Evolutionary conservation across 2,329 filamentous ascomycete genomes (phyloP).

Genomic region (Xylaria sp.): DNA sequence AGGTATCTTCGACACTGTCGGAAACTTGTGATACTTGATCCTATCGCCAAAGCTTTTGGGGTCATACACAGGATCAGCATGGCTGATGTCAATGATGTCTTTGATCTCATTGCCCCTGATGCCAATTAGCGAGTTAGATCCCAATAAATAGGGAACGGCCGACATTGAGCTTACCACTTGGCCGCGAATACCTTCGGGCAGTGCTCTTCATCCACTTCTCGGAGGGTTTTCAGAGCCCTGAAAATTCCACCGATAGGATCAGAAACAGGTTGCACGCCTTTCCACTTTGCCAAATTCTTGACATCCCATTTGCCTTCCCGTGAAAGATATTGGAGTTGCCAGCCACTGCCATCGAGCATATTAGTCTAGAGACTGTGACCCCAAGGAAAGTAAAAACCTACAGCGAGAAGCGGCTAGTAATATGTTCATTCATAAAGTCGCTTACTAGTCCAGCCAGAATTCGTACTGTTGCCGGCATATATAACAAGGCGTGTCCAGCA

Average conservation of each 20-base stretch:
- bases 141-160: neutral
- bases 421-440: constrained; percentile 78
- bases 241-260: constrained; percentile 82
- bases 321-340: constrained; percentile 90
- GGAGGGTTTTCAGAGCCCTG: constrained; percentile 90
- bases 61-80: constrained; percentile 91
- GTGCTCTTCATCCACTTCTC: constrained; percentile 87
- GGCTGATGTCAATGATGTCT: constrained; percentile 88
- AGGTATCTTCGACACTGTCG: constrained; percentile 91
- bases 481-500: constrained; percentile 83
- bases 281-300: constrained; percentile 94
- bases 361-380: constrained; percentile 10
- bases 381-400: constrained; percentile 34
- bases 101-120: constrained; percentile 74
- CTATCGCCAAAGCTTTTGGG: constrained; percentile 74
- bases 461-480: constrained; percentile 78
- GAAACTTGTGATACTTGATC: constrained; percentile 84
- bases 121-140: constrained; percentile 53
- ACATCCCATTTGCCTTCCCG: constrained; percentile 97
- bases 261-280: constrained; percentile 80
- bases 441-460: constrained; percentile 83
- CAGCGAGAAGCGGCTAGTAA: constrained; percentile 81
- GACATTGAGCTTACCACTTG: constrained; percentile 42
- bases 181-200: constrained; percentile 74
- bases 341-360: constrained; percentile 60